Evolutionary conservation across 345 rosid genomes (phyloP), one percentile per base, ranked within the genome.

Genomic region (Schrenkiella parvula): DNA sequence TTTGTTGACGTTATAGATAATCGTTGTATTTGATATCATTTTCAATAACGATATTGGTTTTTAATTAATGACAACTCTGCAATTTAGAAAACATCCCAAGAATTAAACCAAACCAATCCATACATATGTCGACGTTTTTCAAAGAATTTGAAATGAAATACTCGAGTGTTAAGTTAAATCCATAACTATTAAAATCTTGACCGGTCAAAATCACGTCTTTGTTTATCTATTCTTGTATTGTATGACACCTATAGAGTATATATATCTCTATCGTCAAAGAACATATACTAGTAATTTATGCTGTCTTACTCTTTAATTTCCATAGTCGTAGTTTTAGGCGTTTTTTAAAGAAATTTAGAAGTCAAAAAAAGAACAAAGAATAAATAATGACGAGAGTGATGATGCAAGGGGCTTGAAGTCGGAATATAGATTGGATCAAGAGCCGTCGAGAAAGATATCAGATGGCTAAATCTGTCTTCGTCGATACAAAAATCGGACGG

Each of bases 361-460:
- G 68, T 74, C 15, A 66, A 58, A 48, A 48, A 47, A 74, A 39
- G 11, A 38, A 39, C 26, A 17, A 51, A 60, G 19, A 68, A 75
- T 14, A 42, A 67, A 50, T 60, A 34, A 61, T 75, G 74, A 68
- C 70, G 64, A 61, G 57, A 35, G 74, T 28, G 65, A 62, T 75
- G 79, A 75, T 68, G 79, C 32, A 68, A 53, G 12, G 12, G 29
- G 52, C 21, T 17, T 54, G 22, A 12, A 58, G 38, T 31, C 8
- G 34, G 58, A 44, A 53, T 52, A 29, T 50, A 31, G 47, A 23
- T 17, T 62, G 48, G 32, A 56, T 29, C 38, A 1, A n/a, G 68
- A 74, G 68, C 62, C 46, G 47, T 74, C 63, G 55, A 61, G 51
- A 29, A 42, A 53, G 38, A 38, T 44, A 63, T 55, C 62, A 46